phyloP scores from a whole-genome alignment of 345 rosid genomes.

The Populus ilicifolia region DNA sequence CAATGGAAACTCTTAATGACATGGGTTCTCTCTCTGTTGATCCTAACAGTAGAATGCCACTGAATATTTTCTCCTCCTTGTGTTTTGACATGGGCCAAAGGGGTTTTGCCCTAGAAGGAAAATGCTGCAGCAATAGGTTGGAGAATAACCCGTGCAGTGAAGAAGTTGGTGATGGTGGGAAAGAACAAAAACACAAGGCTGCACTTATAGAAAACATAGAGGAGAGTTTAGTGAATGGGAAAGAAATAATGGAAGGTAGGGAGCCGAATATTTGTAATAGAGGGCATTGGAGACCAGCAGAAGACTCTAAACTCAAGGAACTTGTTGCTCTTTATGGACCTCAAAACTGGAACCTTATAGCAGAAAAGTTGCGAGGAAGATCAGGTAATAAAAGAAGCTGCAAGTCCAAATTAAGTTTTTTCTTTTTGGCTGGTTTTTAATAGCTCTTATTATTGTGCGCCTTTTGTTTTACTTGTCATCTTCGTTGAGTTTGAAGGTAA shows the following conservation, averaged over 20 bases:
- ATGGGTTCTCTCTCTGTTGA: conserved; percentile 17
- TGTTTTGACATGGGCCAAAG: conserved; percentile 7
- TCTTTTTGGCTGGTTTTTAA: not conserved
- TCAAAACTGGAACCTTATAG: conserved; percentile 45
- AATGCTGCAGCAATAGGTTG: conserved; percentile 18
- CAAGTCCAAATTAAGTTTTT: not conserved
- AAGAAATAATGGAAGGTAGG: not conserved
- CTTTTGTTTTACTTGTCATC: no score
- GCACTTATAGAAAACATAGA: conserved; percentile 1
- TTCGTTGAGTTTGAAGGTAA: conserved; percentile 24
- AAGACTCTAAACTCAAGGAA: conserved; percentile 40
- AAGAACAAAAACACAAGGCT: no score
- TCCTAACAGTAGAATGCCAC: not conserved
- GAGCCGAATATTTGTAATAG: conserved; percentile 29
- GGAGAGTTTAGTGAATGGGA: not conserved
- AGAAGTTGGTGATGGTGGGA: conserved; percentile 10
- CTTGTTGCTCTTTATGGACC: conserved; percentile 44
- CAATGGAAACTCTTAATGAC: conserved; percentile 23
- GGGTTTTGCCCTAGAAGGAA: conserved; percentile 19
- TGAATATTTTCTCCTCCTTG: conserved; percentile 3
- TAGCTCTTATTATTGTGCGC: not conserved
- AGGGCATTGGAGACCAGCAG: conserved; percentile 48
- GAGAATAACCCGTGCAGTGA: conserved; percentile 8
- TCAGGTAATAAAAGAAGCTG: conserved; percentile 26
- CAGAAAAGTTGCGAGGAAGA: conserved; percentile 41